phyloP scores from a whole-genome alignment of 345 rosid species.

The Reutealis trisperma region DNA sequence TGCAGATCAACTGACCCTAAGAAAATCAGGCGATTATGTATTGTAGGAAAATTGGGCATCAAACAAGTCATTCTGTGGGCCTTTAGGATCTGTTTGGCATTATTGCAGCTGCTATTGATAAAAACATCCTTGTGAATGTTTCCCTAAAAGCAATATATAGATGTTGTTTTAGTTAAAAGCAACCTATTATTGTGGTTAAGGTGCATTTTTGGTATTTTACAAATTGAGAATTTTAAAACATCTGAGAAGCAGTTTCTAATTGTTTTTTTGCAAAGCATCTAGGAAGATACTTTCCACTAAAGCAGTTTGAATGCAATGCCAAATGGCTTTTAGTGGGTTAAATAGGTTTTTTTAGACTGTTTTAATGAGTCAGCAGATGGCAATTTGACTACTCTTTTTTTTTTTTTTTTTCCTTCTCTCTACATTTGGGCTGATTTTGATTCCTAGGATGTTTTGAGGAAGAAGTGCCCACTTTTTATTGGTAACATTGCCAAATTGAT shows the following conservation, averaged over 20 bases:
- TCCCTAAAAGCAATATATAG: background rate
- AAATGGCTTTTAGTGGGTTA: background rate
- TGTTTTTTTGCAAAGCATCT: too few relatives aligned
- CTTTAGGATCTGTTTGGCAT: background rate
- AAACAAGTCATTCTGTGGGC: background rate
- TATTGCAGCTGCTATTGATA: background rate
- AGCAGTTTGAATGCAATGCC: background rate
- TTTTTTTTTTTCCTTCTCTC: background rate
- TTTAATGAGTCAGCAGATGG: background rate
- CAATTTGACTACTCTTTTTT: background rate
- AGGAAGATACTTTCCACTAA: too few relatives aligned
- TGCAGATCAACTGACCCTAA: background rate
- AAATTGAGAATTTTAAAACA: too few relatives aligned
- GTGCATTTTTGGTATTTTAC: background rate
- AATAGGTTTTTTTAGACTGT: background rate
- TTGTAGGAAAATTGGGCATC: too few relatives aligned
- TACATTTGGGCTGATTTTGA: background rate
- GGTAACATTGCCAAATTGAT: too few relatives aligned
- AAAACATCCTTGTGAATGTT: background rate
- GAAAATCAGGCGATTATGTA: background rate
- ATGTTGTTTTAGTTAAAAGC: background rate
- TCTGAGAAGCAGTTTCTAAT: too few relatives aligned
- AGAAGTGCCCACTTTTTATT: too few relatives aligned
- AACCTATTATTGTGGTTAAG: background rate
- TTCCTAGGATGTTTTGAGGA: background rate